Percentiles rank a stretch among this genome's conserved stretches.
Conservation (phyloP, 257 asterid genomes). For the Nemophila menziesii region DNA sequence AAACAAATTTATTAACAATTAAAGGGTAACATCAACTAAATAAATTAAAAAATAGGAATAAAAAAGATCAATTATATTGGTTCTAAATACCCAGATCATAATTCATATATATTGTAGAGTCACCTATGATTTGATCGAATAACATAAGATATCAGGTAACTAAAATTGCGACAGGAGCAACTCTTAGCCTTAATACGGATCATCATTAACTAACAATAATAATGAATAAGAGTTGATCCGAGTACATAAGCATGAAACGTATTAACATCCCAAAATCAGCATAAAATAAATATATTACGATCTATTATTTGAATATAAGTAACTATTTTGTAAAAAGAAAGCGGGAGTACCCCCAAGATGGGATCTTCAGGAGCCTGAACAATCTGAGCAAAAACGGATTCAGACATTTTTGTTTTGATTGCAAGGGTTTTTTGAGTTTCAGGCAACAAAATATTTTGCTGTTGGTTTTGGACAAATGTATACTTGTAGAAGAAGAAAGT, state of each 20-base stretch:
- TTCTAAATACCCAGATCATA: neutral
- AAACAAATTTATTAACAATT: neutral
- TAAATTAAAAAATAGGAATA: neutral
- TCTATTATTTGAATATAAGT: neutral
- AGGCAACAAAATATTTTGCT: neutral
- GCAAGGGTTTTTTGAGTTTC: neutral
- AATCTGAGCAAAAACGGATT: constrained; percentile 48
- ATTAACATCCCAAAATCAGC: too few relatives aligned
- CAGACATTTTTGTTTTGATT: constrained; percentile 13
- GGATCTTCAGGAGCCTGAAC: constrained; percentile 82
- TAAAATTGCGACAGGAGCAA: too few relatives aligned
- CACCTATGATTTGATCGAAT: too few relatives aligned
- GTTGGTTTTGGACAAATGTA: neutral
- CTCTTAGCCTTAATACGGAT: too few relatives aligned
- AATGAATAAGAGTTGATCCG: too few relatives aligned
- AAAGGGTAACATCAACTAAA: neutral
- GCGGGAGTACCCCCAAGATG: constrained; percentile 45
- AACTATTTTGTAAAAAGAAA: neutral
- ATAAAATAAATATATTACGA: too few relatives aligned
- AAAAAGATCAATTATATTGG: neutral
- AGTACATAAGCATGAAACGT: too few relatives aligned
- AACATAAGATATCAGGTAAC: too few relatives aligned
- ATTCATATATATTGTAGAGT: too few relatives aligned
- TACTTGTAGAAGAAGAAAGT: neutral
- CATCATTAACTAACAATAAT: too few relatives aligned